These are phyloP conservation scores for Phytophthora lateralis DNA, from an alignment of 352 stramenopile genomes.

Conservation along the genomic window DNA sequence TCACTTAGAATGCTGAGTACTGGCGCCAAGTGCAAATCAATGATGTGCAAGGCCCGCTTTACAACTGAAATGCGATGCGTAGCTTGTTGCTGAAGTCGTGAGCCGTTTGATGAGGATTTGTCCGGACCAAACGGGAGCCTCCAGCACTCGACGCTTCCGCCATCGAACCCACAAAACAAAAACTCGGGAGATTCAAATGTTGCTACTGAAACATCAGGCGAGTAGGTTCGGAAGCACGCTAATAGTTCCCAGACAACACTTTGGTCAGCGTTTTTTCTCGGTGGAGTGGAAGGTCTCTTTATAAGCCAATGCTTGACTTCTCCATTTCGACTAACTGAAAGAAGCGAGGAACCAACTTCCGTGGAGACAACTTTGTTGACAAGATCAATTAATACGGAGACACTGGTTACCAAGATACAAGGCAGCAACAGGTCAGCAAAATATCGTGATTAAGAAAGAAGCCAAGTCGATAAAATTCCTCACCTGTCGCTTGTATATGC, in stretches of 20 bases:
- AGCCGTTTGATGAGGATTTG: slow-evolving; percentile 11
- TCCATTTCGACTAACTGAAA: slow-evolving; percentile 43
- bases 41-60: slow-evolving; percentile 46
- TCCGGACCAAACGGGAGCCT: slow-evolving; percentile 22
- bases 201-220: slow-evolving; percentile 37
- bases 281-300: slow-evolving; percentile 1
- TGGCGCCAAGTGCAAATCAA: slow-evolving; percentile 55
- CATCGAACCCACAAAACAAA: slow-evolving; percentile 58
- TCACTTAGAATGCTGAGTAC: slow-evolving; percentile 48
- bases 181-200: slow-evolving; percentile 42
- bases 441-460: background rate
- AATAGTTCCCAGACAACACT: slow-evolving; percentile 42
- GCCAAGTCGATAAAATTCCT: background rate
- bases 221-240: slow-evolving; percentile 54
- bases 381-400: slow-evolving; percentile 24
- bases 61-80: slow-evolving; percentile 43
- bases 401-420: slow-evolving; percentile 8
- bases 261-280: slow-evolving; percentile 3
- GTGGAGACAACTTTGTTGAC: background rate
- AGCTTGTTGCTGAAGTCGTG: slow-evolving; percentile 21
- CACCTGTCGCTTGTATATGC: slow-evolving; percentile 34
- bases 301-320: slow-evolving; percentile 57
- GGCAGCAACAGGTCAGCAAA: background rate
- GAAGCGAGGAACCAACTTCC: slow-evolving; percentile 14
- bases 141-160: slow-evolving; percentile 64